Evolutionary conservation across 345 rosid species (phyloP).

Genomic region (Rhizophora mangle): DNA sequence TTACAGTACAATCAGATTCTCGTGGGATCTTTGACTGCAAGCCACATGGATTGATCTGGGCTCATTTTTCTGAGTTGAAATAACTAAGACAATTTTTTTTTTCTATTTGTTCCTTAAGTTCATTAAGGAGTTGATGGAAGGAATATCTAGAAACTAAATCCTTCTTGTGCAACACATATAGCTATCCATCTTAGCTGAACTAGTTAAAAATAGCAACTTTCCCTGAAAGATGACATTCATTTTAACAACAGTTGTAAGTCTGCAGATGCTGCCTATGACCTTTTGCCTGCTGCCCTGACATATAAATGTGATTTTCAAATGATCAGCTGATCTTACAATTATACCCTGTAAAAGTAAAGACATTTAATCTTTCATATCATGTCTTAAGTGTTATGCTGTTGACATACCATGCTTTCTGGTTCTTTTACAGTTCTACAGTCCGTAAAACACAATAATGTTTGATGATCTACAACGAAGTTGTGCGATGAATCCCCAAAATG

Average conservation of each 20-base stretch:
- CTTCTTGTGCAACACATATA: neutral
- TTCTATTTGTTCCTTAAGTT: neutral
- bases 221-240: too few relatives aligned
- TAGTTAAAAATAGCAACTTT: too few relatives aligned
- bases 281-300: neutral
- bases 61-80: constrained; percentile 70
- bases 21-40: constrained; percentile 90
- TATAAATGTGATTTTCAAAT: neutral
- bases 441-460: constrained; percentile 89
- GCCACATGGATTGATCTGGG: constrained; percentile 93
- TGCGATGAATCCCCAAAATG: constrained; percentile 94
- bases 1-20: constrained; percentile 86
- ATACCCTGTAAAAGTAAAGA: neutral
- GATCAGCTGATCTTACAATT: neutral
- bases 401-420: constrained; percentile 2
- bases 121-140: neutral
- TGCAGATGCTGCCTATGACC: too few relatives aligned
- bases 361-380: neutral
- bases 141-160: neutral
- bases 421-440: constrained; percentile 60
- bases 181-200: too few relatives aligned
- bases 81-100: neutral
- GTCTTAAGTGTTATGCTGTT: neutral
- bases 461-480: constrained; percentile 85
- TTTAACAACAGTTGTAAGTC: too few relatives aligned